Evolutionary conservation across 306 rosid species (phyloP).

Genomic region (Lotus japonicus): DNA sequence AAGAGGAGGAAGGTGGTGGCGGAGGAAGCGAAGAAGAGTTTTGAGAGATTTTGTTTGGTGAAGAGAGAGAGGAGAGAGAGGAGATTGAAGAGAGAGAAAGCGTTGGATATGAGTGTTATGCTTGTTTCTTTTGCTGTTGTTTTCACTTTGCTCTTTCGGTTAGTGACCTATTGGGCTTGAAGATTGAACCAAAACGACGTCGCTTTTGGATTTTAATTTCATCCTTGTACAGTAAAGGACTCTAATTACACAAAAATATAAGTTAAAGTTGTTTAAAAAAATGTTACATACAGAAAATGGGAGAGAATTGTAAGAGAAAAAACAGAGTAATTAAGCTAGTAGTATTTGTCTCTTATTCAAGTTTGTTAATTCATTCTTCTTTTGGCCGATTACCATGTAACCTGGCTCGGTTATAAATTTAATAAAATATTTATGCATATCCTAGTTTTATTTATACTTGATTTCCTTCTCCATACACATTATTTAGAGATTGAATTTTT

Average conservation of each 20-base stretch:
- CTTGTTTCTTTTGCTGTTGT: constrained; percentile 30
- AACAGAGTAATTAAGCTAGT: too few species aligned
- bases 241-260: too few species aligned
- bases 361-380: neutral
- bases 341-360: too few species aligned
- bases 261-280: too few species aligned
- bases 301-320: too few species aligned
- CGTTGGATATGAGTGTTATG: constrained; percentile 44
- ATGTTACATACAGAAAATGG: too few species aligned
- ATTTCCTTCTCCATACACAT: too few species aligned
- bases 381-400: neutral
- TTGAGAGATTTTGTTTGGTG: constrained; percentile 22
- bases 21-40: constrained; percentile 37
- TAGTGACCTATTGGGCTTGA: constrained; percentile 11
- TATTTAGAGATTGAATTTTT: too few species aligned
- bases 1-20: constrained; percentile 30
- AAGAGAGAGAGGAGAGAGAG: constrained; percentile 42
- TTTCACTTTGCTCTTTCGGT: constrained; percentile 36
- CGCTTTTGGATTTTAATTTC: too few species aligned
- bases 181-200: neutral
- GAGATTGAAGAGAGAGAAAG: constrained; percentile 36
- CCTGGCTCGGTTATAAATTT: neutral
- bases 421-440: neutral
- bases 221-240: too few species aligned
- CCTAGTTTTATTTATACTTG: too few species aligned